Base-by-base conservation (phyloP, 805 yeast species). In the Vanderwaltozyma tropicalis region DNA sequence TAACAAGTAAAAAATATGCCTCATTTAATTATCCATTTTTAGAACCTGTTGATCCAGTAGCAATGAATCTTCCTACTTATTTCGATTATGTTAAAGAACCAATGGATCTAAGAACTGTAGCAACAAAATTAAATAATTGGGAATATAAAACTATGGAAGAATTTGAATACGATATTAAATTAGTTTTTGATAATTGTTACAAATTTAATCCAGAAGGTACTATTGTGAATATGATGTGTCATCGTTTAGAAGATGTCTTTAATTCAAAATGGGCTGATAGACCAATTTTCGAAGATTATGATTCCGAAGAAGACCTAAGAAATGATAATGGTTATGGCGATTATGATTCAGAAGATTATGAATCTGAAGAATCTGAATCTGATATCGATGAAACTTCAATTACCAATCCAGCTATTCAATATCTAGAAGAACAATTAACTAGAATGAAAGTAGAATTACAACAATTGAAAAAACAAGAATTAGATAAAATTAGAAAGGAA, bases 191-290 rank as follows among this genome's bases (percentile, higher is more conserved):
- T 44, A 89, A 92, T 63, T 89, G 97, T 64, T 92, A 85, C 59
- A 68, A 72, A 13, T 92, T 89, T 66, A 92, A 92, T 61, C 97
- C 98, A 2, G 95, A 83, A 50, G 95, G 96, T n/a, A 79, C 95
- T 5, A 94, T 94, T 34, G 98, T 92, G 27, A 86, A 88, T 59
- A 73, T 76, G 72, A 82, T 92, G 94, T 98, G 97, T 15, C 95
- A 85, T 58, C 72, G 87, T 49, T 67, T 92, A 39, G 96, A 92
- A 61, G 79, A 78, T 20, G 73, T 83, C 3, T 92, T 89, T 55
- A 82, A 86, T 51, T 78, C 82, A 52, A 80, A 78, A 59, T 89
- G 97, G 96, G 72, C 76, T 18, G 87, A 85, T 47, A 76, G 79
- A 58, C 95, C 96, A 15, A 68, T 77, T 12, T 76, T 82, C 15